Evolutionary conservation across 169 alveolate species (phyloP).

Genomic region (Babesia gibsoni): DNA sequence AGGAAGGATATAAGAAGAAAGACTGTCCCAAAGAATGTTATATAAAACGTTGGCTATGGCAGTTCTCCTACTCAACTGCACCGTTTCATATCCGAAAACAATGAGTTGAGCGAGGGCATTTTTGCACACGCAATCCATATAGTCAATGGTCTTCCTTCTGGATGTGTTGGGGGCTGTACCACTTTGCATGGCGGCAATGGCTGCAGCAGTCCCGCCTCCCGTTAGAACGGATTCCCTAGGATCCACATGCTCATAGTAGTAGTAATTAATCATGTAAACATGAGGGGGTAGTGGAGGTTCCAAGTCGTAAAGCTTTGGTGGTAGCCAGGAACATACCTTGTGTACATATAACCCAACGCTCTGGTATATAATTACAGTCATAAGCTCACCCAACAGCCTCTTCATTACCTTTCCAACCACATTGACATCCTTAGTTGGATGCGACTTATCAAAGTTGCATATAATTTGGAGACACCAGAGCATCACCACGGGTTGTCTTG

Average conservation of each 20-base stretch:
- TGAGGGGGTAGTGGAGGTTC: slow-evolving; percentile 59
- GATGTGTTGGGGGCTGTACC: not conserved
- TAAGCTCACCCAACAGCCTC: slow-evolving; percentile 30
- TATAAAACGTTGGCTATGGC: slow-evolving; percentile 44
- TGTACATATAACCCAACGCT: slow-evolving; percentile 49
- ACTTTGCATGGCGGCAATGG: not conserved
- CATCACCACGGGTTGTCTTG: slow-evolving; percentile 54
- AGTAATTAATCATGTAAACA: slow-evolving; percentile 28
- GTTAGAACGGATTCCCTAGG: slow-evolving; percentile 10
- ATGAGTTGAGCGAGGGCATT: slow-evolving; percentile 52
- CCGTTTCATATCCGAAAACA: slow-evolving; percentile 41
- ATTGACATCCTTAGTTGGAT: slow-evolving; percentile 38
- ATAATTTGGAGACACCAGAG: slow-evolving; percentile 47
- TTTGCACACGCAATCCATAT: slow-evolving; percentile 11
- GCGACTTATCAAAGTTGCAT: slow-evolving; percentile 37
- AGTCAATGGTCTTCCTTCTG: not conserved
- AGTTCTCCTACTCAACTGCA: slow-evolving; percentile 52
- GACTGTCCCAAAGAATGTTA: slow-evolving; percentile 38
- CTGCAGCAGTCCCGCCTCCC: not conserved
- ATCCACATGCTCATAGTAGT: slow-evolving; percentile 29
- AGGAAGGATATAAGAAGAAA: slow-evolving; percentile 44
- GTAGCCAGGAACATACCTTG: slow-evolving; percentile 56
- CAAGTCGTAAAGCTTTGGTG: slow-evolving; percentile 42
- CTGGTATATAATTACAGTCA: slow-evolving; percentile 44
- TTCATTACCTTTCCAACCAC: slow-evolving; percentile 26